Conservation (phyloP, 73 alveolate species). For the Durusdinium trenchii region DNA sequence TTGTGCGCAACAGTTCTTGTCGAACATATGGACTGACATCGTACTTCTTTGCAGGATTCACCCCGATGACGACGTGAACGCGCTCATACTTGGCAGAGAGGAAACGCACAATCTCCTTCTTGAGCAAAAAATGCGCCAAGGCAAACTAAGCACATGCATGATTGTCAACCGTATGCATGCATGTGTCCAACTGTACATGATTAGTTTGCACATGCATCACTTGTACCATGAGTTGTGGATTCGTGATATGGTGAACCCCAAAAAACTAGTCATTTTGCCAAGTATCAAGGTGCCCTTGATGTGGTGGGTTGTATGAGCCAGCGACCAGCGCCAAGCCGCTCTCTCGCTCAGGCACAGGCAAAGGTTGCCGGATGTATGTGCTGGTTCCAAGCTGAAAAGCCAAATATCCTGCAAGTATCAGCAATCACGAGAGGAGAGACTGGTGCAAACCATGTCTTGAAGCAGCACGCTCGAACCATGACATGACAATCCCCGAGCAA, state of each 20-base stretch:
- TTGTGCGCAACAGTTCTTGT: constrained; percentile 49
- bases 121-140: background rate
- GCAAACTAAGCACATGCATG: too few species aligned
- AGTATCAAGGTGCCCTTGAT: constrained; percentile 60
- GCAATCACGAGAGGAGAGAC: too few species aligned
- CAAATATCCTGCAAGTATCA: background rate
- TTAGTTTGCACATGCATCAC: too few species aligned
- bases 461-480: too few species aligned
- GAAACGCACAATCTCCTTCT: constrained; percentile 50
- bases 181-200: too few species aligned
- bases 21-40: constrained; percentile 66
- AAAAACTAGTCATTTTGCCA: background rate
- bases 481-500: too few species aligned
- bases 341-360: constrained; percentile 14
- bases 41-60: constrained; percentile 52
- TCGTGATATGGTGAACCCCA: background rate
- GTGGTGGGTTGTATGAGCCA: constrained; percentile 83
- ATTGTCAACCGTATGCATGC: too few species aligned
- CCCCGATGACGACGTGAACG: constrained; percentile 78
- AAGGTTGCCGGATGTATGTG: constrained; percentile 77
- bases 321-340: constrained; percentile 53
- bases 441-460: too few species aligned
- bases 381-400: constrained; percentile 46
- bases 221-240: background rate
- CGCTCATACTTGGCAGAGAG: constrained; percentile 56